These are phyloP conservation scores for Daldinia vernicosa DNA, from an alignment of 495 filamentous ascomycete species.

Conservation along the genomic window DNA sequence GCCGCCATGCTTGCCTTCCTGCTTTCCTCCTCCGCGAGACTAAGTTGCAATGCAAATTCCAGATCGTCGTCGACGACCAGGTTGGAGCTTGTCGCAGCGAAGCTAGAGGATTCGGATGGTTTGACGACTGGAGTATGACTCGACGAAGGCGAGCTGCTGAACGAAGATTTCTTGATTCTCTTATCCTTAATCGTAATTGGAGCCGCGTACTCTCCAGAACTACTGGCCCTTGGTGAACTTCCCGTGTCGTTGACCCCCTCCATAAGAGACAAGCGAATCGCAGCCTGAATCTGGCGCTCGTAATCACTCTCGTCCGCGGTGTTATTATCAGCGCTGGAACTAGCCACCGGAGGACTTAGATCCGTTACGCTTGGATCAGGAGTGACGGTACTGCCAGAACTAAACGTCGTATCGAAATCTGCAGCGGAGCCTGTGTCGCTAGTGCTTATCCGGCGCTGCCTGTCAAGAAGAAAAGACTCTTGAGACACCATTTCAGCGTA, in stretches of 20 bases:
- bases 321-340: conserved; percentile 54
- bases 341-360: conserved; percentile 46
- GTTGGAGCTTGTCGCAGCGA: conserved; percentile 30
- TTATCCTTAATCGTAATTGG: conserved; percentile 62
- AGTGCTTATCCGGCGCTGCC: conserved; percentile 61
- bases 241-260: conserved; percentile 57
- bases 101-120: conserved; percentile 33
- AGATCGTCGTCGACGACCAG: conserved; percentile 70
- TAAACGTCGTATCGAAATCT: conserved; percentile 61
- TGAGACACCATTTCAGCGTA: conserved; percentile 91
- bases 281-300: conserved; percentile 80
- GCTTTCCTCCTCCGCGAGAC: conserved; percentile 79
- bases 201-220: conserved; percentile 58
- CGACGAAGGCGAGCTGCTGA: conserved; percentile 50
- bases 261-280: conserved; percentile 79
- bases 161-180: conserved; percentile 46
- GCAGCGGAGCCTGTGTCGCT: conserved; percentile 61
- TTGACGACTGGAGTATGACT: conserved; percentile 47
- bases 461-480: conserved; percentile 73
- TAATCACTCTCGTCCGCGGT: conserved; percentile 66
- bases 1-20: conserved; percentile 45
- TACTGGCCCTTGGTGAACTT: conserved; percentile 42
- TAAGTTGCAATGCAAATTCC: conserved; percentile 84
- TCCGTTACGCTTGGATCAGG: conserved; percentile 60
- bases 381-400: conserved; percentile 59